Percentiles rank a stretch among this genome's conserved stretches.
Conservation (phyloP, 768 basidiomycete species). For the Lanmaoa pseudosensibilis region DNA sequence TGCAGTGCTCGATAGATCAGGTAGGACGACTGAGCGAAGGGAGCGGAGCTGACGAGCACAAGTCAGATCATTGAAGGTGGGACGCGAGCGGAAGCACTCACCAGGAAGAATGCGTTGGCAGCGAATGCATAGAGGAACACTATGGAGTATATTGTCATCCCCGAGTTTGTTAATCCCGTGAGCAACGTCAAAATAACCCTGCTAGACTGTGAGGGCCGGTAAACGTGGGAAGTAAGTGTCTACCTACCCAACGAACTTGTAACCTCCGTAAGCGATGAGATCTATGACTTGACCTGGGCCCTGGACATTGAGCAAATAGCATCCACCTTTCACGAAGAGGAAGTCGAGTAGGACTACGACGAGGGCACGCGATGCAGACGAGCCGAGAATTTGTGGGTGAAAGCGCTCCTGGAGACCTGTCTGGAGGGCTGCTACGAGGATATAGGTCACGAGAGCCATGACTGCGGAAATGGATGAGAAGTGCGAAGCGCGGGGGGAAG, state of each 20-base stretch:
- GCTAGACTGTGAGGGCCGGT: neutral
- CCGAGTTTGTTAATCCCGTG: slow-evolving; percentile 62
- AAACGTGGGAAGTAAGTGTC: neutral
- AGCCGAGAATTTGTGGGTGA: slow-evolving; percentile 85
- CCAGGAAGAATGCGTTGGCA: slow-evolving; percentile 93
- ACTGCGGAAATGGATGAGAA: slow-evolving; percentile 43
- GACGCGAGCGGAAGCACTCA: slow-evolving; percentile 38
- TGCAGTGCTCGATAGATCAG: slow-evolving; percentile 57
- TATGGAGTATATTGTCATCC: slow-evolving; percentile 60
- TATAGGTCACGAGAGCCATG: slow-evolving; percentile 96
- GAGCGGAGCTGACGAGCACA: slow-evolving; percentile 77
- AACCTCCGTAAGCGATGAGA: slow-evolving; percentile 89
- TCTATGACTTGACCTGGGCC: slow-evolving; percentile 72
- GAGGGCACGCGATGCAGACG: slow-evolving; percentile 81
- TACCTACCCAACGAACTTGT: slow-evolving; percentile 93
- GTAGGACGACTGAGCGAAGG: slow-evolving; percentile 86
- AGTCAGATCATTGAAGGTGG: neutral
- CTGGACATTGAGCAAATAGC: slow-evolving; percentile 89
- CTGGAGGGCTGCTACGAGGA: slow-evolving; percentile 82
- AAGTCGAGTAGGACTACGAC: slow-evolving; percentile 88
- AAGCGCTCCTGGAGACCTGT: slow-evolving; percentile 83
- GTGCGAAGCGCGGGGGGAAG: neutral
- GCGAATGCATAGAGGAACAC: slow-evolving; percentile 84
- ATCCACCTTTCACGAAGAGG: slow-evolving; percentile 84
- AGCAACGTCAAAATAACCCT: slow-evolving; percentile 87